A percentile compares a stretch with the other conserved stretches of the same genome.
phyloP scores from a whole-genome alignment of 768 basidiomycete genomes.

The Russula compacta region DNA sequence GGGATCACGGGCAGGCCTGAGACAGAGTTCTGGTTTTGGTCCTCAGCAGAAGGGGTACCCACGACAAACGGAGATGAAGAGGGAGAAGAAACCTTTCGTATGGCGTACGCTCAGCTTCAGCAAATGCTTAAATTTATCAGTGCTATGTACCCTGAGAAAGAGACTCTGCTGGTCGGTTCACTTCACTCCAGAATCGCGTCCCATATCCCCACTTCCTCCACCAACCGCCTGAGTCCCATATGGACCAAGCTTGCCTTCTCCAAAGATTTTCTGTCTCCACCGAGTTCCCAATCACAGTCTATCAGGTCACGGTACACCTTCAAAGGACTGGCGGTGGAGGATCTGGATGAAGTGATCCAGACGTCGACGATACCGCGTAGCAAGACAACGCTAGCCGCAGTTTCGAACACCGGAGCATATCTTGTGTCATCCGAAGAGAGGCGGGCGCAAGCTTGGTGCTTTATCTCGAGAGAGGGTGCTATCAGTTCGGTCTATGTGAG shows the following conservation, averaged over 20 bases:
- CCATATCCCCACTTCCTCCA: background rate
- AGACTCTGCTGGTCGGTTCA: background rate
- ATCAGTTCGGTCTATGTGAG: constrained; percentile 10
- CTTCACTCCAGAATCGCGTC: background rate
- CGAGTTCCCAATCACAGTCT: background rate
- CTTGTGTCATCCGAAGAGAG: background rate
- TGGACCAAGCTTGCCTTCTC: background rate
- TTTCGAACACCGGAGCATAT: constrained; percentile 4
- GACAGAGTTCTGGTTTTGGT: background rate
- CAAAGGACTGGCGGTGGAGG: background rate
- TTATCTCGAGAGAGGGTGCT: constrained; percentile 4
- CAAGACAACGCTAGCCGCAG: background rate
- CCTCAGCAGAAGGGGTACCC: background rate
- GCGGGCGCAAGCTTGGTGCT: constrained; percentile 8
- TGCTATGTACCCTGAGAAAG: background rate
- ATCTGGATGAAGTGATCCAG: background rate
- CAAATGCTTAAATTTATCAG: background rate
- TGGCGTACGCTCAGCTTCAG: background rate
- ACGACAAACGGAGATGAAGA: background rate
- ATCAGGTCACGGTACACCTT: background rate
- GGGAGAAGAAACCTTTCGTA: background rate
- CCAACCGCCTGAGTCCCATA: background rate
- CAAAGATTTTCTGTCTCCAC: background rate
- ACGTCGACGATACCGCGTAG: background rate
- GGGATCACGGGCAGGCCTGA: background rate